Percentiles rank a stretch among this genome's conserved stretches.
These are phyloP conservation scores for Termitomyces sp. DNA, from an alignment of 768 basidiomycete species.

Conservation along the genomic window DNA sequence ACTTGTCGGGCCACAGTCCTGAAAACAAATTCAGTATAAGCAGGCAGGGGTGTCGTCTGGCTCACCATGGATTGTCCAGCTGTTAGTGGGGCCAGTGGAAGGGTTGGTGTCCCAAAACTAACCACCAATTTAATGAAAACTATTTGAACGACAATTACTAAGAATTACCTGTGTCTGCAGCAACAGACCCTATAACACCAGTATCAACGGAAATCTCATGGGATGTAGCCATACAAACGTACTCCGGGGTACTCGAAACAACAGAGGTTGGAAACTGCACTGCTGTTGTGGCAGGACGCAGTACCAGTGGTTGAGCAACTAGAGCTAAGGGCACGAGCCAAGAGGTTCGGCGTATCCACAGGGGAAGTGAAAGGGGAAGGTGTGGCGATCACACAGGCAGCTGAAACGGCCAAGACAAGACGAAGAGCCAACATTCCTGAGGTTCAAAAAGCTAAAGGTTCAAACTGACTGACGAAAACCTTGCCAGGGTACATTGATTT, in stretches of 20 bases:
- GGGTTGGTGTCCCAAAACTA: conserved; percentile 75
- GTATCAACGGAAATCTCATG: neutral
- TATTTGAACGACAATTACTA: neutral
- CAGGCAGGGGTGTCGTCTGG: neutral
- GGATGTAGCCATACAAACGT: conserved; percentile 17
- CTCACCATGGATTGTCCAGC: conserved; percentile 74
- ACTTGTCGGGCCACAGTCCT: conserved; percentile 14
- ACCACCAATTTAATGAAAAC: neutral
- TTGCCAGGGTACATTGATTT: neutral
- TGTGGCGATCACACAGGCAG: neutral
- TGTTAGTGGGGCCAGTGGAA: conserved; percentile 54
- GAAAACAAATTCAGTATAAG: conserved; percentile 33
- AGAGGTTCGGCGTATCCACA: conserved; percentile 9
- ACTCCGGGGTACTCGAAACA: conserved; percentile 68
- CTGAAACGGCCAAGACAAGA: neutral
- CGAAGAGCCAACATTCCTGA: neutral
- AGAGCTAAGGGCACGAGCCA: conserved; percentile 27
- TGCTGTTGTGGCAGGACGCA: conserved; percentile 51
- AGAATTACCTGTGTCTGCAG: conserved; percentile 41
- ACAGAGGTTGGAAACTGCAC: conserved; percentile 42
- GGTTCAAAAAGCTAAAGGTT: neutral
- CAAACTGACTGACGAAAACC: neutral
- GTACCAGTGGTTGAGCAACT: conserved; percentile 48
- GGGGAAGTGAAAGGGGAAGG: conserved; percentile 3
- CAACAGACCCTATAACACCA: conserved; percentile 46